Evolutionary conservation across 1,284 basidiomycete genomes (phyloP).

Genomic region (Xerocomus nothofagi): DNA sequence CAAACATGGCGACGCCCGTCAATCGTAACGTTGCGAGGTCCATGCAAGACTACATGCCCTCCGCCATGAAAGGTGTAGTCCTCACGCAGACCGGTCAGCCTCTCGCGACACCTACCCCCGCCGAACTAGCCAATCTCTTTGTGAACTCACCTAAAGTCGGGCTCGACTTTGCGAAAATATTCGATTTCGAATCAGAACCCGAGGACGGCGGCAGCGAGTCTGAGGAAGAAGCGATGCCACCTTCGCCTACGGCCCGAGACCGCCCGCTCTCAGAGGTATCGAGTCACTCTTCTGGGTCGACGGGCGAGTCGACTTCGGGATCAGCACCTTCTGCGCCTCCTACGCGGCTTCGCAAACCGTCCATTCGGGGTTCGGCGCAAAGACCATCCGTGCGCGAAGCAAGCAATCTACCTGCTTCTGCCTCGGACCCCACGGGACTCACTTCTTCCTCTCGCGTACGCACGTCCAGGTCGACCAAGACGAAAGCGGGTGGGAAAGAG

Average conservation of each 20-base stretch:
- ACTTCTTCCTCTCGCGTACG: slow-evolving; percentile 14
- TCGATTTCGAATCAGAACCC: slow-evolving; percentile 50
- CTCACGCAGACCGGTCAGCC: slow-evolving; percentile 71
- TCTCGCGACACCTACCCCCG: slow-evolving; percentile 65
- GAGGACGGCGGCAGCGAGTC: slow-evolving; percentile 29
- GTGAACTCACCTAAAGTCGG: slow-evolving; percentile 63
- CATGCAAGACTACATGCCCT: slow-evolving; percentile 40
- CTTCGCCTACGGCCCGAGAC: slow-evolving; percentile 36
- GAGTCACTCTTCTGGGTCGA: slow-evolving; percentile 29
- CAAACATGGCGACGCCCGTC: slow-evolving; percentile 41
- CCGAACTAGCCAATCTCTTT: slow-evolving; percentile 63
- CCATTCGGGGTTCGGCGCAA: slow-evolving; percentile 27
- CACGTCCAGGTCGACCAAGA: slow-evolving; percentile 16
- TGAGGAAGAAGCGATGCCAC: slow-evolving; percentile 25
- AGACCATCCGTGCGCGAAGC: slow-evolving; percentile 19
- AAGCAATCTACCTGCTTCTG: slow-evolving; percentile 23
- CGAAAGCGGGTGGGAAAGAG: slow-evolving; percentile 5
- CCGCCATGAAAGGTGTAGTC: slow-evolving; percentile 81
- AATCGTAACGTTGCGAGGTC: slow-evolving; percentile 36
- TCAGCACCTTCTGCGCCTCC: slow-evolving; percentile 11
- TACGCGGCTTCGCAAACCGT: slow-evolving; percentile 36
- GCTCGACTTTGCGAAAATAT: slow-evolving; percentile 72
- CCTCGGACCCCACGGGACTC: slow-evolving; percentile 35
- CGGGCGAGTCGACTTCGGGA: slow-evolving; percentile 17
- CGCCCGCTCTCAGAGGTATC: slow-evolving; percentile 25